Evolutionary conservation across 1,139 yeast species (phyloP).

Genomic region (Pichia sp.): DNA sequence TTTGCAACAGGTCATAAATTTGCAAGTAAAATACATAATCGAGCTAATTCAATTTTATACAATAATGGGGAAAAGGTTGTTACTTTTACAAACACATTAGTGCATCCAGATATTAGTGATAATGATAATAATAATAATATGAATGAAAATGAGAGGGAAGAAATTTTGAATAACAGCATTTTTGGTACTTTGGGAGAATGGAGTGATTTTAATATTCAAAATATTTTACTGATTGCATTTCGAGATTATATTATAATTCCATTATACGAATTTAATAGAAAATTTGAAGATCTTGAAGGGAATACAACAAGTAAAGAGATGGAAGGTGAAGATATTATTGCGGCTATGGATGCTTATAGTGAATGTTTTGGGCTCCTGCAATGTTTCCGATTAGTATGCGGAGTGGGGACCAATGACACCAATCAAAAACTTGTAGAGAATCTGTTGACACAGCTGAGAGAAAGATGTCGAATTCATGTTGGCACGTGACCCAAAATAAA

Average conservation of each 20-base stretch:
- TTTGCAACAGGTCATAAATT: conserved; percentile 14
- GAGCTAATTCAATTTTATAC: conserved; percentile 10
- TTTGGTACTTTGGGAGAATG: conserved; percentile 17
- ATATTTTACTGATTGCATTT: conserved; percentile 35
- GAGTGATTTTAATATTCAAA: conserved; percentile 18
- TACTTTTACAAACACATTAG: conserved; percentile 14
- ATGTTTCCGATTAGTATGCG: conserved; percentile 49
- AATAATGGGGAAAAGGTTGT: conserved; percentile 9
- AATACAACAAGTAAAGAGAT: not conserved
- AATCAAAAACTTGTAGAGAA: conserved; percentile 49
- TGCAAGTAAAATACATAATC: conserved; percentile 8
- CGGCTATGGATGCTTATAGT: conserved; percentile 3
- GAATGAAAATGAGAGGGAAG: not conserved
- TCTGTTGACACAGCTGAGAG: conserved; percentile 28
- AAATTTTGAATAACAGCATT: conserved; percentile 1
- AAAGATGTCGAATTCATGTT: conserved; percentile 8
- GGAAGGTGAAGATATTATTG: not conserved
- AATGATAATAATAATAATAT: not conserved
- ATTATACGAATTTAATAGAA: conserved; percentile 35
- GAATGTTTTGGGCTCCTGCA: conserved; percentile 31
- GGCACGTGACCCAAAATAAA: conserved; percentile 1
- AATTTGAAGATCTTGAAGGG: conserved; percentile 19
- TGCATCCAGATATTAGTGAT: conserved; percentile 14
- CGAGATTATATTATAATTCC: conserved; percentile 47
- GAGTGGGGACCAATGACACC: conserved; percentile 45